phyloP scores from a whole-genome alignment of 495 filamentous ascomycete genomes.

The Letharia columbiana region DNA sequence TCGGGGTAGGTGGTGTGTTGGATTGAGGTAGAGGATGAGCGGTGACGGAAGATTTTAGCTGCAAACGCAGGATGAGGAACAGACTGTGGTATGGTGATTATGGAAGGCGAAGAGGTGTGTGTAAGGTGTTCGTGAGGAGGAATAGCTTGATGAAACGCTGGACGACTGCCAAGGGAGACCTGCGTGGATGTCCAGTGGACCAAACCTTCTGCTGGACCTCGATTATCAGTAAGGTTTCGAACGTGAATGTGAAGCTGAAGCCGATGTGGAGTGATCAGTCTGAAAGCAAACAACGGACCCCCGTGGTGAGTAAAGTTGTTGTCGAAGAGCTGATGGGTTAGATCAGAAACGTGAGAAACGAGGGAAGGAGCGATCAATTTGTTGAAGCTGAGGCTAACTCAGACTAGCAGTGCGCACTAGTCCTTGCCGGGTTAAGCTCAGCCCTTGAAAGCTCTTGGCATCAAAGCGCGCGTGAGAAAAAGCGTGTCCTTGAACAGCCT shows the following conservation, averaged over 20 bases:
- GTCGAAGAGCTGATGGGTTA: background rate
- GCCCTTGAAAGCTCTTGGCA: background rate
- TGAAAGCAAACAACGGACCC: background rate
- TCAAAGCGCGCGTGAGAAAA: background rate
- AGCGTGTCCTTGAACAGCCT: background rate
- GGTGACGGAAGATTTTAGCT: slow-evolving; percentile 19
- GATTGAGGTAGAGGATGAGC: slow-evolving; percentile 17
- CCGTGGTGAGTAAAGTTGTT: background rate
- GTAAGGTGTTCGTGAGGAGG: slow-evolving; percentile 18
- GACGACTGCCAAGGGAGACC: slow-evolving; percentile 18
- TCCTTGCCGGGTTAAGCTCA: background rate
- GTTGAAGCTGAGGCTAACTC: background rate
- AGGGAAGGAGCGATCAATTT: slow-evolving; percentile 7
- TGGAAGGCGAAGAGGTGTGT: slow-evolving; percentile 23
- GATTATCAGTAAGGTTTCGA: slow-evolving; percentile 1
- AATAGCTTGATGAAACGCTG: slow-evolving; percentile 17
- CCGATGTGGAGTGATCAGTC: background rate
- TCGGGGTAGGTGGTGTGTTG: slow-evolving; percentile 23
- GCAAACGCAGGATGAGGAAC: slow-evolving; percentile 17
- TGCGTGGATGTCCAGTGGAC: slow-evolving; percentile 5
- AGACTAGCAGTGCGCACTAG: background rate
- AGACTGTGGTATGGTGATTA: slow-evolving; percentile 16
- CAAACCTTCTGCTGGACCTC: slow-evolving; percentile 16
- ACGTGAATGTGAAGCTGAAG: background rate
- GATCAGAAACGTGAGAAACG: background rate